Percentiles rank a stretch among this genome's conserved stretches.
Conservation (phyloP, 331 rosid species). For the Spiraea crenata region DNA sequence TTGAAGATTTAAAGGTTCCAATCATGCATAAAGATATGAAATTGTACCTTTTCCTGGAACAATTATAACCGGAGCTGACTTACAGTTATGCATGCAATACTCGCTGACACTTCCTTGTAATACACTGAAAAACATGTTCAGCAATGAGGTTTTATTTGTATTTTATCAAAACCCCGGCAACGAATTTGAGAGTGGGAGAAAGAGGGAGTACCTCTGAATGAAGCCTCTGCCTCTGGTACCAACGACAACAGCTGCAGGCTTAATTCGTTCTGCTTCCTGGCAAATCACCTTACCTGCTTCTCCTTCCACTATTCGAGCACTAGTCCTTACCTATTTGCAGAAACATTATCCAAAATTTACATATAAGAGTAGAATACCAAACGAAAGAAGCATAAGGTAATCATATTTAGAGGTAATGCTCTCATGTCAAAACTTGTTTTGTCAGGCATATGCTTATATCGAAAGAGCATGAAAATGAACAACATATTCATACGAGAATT, state of each 20-base stretch:
- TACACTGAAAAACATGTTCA: slow-evolving; percentile 48
- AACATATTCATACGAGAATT: background rate
- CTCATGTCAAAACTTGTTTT: background rate
- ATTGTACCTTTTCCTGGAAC: slow-evolving; percentile 77
- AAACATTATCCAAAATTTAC: background rate
- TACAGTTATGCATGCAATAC: slow-evolving; percentile 73
- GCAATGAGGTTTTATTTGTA: background rate
- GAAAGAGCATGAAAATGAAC: background rate
- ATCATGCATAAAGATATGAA: background rate
- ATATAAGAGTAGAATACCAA: background rate
- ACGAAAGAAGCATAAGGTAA: background rate
- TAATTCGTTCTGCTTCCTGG: slow-evolving; percentile 64
- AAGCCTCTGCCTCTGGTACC: slow-evolving; percentile 76
- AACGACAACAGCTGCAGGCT: slow-evolving; percentile 70
- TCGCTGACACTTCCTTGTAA: slow-evolving; percentile 87
- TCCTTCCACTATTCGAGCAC: slow-evolving; percentile 70
- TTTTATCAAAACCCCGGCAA: background rate
- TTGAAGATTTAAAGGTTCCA: background rate
- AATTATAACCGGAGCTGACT: slow-evolving; percentile 74
- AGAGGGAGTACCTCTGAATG: slow-evolving; percentile 48
- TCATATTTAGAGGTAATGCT: background rate
- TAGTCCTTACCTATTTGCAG: slow-evolving; percentile 56
- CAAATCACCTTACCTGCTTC: slow-evolving; percentile 73
- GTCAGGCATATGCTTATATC: background rate
- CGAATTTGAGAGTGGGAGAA: background rate